Conservation (phyloP, 768 basidiomycete species). For the Megacollybia marginata region DNA sequence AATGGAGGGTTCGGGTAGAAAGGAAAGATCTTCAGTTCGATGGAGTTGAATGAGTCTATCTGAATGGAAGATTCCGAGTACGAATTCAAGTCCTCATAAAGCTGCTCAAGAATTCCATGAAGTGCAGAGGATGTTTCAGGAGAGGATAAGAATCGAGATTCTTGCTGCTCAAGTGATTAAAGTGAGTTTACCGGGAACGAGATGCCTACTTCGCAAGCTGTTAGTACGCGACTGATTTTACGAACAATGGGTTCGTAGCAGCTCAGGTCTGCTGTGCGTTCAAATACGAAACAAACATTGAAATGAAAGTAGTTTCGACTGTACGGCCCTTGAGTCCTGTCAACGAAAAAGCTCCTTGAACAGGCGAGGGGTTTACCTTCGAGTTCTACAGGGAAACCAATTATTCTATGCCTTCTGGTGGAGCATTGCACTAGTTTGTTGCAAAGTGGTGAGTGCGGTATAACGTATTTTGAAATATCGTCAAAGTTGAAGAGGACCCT, state of each 20-base stretch:
- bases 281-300: conserved; percentile 96
- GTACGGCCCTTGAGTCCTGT: conserved; percentile 29
- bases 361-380: conserved; percentile 32
- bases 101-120: conserved; percentile 84
- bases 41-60: conserved; percentile 87
- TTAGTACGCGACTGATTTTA: conserved; percentile 87
- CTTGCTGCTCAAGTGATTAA: conserved; percentile 46
- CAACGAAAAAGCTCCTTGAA: no score
- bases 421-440: conserved; percentile 85
- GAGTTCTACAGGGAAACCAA: conserved; percentile 86
- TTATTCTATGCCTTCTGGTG: conserved; percentile 74
- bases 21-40: conserved; percentile 94
- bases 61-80: conserved; percentile 94
- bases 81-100: conserved; percentile 95
- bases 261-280: conserved; percentile 82
- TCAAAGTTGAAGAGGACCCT: conserved; percentile 78
- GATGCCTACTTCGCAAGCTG: conserved; percentile 74
- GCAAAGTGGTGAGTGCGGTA: conserved; percentile 80
- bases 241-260: conserved; percentile 95
- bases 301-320: conserved; percentile 85
- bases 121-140: conserved; percentile 58
- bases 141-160: conserved; percentile 82
- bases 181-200: not conserved
- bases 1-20: conserved; percentile 91
- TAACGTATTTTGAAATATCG: conserved; percentile 90